Base-by-base conservation (phyloP, 441 rosid species). In the Populus hybrid region DNA sequence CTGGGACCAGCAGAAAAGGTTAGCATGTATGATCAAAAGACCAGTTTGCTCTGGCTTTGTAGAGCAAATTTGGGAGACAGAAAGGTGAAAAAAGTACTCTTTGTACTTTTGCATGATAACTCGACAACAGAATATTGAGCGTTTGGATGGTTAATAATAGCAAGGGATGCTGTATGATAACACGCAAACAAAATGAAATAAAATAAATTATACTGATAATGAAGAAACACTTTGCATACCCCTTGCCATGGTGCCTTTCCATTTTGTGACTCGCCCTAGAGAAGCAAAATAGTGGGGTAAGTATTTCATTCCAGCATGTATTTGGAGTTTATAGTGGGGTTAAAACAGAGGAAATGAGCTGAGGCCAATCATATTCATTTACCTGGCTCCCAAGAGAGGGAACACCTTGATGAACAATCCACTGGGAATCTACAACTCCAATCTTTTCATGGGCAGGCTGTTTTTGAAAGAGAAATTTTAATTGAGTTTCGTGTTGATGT, bases 381-480 rank as follows among this genome's bases (percentile, higher is more conserved):
- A 94, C 99, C 95, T 97, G 94, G 76, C 69, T 91, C 63, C 99
- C 98, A 0, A 97, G 98, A 4, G 99, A 91, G 56, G 99, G 99
- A 64, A 97, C 89, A 59, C 88, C 84, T 83, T 91, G 97, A 85
- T 97, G 99, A 86, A 97, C 89, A 73, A 97, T 90, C 99, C 99
- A 97, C 76, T 97, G 99, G 82, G 99, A 85, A 85, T 97, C 99
- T 50, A 97, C 93, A 9, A 97, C 97, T 74, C 99, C 99, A 64
- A 97, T 97, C 89, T 92, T 97, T 90, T 94, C 95, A 76, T 94
- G 91, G 12, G 98, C 99, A 64, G 99, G 99, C 97, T 97, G 90
- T 80, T 85, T 71, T 66, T 64, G 85, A 71, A 65, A 76, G 24
- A 64, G 31, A 78, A 14, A 56, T 4, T 35, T 80, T 29, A 45